Percentiles rank a stretch among this genome's conserved stretches.
Conservation (phyloP, 1,284 basidiomycete species). For the Lignosus rhinocerotis region DNA sequence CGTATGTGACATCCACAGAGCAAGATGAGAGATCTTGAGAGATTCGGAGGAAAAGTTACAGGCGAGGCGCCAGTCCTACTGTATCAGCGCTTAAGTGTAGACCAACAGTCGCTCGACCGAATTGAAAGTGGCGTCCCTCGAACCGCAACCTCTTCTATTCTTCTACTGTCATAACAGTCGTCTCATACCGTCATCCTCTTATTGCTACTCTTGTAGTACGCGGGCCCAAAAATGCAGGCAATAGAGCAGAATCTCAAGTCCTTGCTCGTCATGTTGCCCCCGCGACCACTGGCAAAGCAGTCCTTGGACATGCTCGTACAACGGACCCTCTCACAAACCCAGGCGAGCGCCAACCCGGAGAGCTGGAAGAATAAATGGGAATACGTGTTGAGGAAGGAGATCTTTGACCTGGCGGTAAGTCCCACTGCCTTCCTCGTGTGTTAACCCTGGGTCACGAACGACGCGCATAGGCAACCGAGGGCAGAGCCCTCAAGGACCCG, state of each 20-base stretch:
- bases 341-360: slow-evolving; percentile 47
- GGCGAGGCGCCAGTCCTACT: too few species aligned
- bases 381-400: slow-evolving; percentile 62
- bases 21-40: too few species aligned
- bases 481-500: slow-evolving; percentile 49
- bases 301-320: slow-evolving; percentile 51
- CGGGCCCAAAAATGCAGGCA: slow-evolving; percentile 24
- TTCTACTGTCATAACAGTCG: too few species aligned
- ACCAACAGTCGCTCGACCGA: too few species aligned
- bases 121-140: too few species aligned
- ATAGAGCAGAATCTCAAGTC: slow-evolving; percentile 25
- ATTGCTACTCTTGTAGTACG: too few species aligned
- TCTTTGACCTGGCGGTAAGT: slow-evolving; percentile 69
- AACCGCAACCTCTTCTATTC: too few species aligned
- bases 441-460: background rate
- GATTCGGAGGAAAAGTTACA: too few species aligned
- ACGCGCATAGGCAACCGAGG: slow-evolving; percentile 57
- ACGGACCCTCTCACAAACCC: slow-evolving; percentile 44
- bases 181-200: too few species aligned
- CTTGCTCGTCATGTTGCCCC: slow-evolving; percentile 54
- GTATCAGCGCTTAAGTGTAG: too few species aligned
- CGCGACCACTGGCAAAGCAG: slow-evolving; percentile 46
- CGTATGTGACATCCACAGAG: too few species aligned
- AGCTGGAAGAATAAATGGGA: slow-evolving; percentile 73
- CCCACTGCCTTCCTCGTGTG: background rate